A percentile compares a stretch with the other conserved stretches of the same genome.
phyloP scores from a whole-genome alignment of 305 asterid genomes.

The Fraxinus floribunda region DNA sequence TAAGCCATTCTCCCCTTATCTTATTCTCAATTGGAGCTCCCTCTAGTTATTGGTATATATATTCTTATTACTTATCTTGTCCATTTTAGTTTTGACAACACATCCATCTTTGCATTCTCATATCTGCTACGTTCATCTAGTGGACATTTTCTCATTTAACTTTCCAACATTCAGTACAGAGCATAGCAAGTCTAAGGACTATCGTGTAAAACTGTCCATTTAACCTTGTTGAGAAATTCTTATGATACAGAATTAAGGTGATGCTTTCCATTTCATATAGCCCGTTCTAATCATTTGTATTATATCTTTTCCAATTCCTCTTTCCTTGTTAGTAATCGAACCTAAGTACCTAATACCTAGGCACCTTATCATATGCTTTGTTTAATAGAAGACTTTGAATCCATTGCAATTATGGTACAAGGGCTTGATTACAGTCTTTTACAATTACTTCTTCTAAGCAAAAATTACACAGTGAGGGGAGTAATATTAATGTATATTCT shows the following conservation, averaged over 20 bases:
- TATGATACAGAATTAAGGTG: background rate
- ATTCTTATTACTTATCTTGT: background rate
- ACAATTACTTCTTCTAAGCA: background rate
- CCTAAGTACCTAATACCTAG: background rate
- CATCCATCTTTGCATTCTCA: background rate
- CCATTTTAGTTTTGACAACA: background rate
- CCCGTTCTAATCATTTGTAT: background rate
- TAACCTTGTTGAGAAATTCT: background rate
- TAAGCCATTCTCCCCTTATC: background rate
- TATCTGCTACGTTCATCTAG: background rate
- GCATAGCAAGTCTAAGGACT: background rate
- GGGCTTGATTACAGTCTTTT: background rate
- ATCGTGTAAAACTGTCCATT: background rate
- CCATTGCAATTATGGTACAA: background rate
- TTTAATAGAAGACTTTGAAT: background rate
- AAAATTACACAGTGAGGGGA: background rate
- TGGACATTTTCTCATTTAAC: background rate
- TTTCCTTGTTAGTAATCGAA: background rate
- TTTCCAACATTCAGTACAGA: background rate
- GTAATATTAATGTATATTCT: background rate
- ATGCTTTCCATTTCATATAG: background rate
- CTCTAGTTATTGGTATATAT: background rate
- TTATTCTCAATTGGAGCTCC: background rate
- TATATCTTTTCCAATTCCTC: background rate
- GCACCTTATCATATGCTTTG: background rate